Conservation (phyloP, 164 flowering plant genomes). For the Magnolia changhungtana region DNA sequence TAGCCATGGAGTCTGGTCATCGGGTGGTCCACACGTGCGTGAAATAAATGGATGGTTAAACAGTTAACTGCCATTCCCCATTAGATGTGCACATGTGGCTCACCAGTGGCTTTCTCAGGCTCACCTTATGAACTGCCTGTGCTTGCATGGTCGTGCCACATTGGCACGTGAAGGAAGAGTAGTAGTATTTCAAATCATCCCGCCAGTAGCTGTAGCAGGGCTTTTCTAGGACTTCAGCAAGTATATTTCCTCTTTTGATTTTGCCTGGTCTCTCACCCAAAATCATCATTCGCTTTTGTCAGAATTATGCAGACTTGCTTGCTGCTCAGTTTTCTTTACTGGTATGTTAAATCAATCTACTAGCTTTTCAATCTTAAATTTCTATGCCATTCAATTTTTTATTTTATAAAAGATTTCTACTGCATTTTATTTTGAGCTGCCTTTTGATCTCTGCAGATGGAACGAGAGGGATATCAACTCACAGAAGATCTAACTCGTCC, state of each 20-base stretch:
- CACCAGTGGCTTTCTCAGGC: neutral
- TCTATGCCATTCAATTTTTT: neutral
- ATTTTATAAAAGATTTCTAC: neutral
- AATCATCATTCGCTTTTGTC: constrained; percentile 24
- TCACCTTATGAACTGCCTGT: neutral
- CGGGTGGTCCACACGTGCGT: no score
- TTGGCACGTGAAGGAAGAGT: neutral
- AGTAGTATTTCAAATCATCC: neutral
- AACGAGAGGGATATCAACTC: constrained; percentile 57
- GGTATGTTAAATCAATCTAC: constrained; percentile 41
- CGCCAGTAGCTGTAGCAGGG: neutral
- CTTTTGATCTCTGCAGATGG: constrained; percentile 48
- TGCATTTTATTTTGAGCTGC: neutral
- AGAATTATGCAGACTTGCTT: constrained; percentile 82
- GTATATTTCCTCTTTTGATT: constrained; percentile 4
- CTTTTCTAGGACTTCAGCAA: neutral
- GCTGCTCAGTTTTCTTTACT: constrained; percentile 59
- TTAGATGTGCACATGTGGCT: neutral
- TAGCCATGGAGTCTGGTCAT: neutral
- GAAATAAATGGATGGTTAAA: no score
- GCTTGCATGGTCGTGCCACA: neutral
- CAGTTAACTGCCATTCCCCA: neutral
- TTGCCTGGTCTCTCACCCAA: constrained; percentile 10
- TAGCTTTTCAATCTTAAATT: neutral
- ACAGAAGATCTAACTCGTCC: constrained; percentile 53